A percentile compares a stretch with the other conserved stretches of the same genome.
Evolutionary conservation across 495 filamentous ascomycete genomes (phyloP).

Genomic region (Neurospora sp.): DNA sequence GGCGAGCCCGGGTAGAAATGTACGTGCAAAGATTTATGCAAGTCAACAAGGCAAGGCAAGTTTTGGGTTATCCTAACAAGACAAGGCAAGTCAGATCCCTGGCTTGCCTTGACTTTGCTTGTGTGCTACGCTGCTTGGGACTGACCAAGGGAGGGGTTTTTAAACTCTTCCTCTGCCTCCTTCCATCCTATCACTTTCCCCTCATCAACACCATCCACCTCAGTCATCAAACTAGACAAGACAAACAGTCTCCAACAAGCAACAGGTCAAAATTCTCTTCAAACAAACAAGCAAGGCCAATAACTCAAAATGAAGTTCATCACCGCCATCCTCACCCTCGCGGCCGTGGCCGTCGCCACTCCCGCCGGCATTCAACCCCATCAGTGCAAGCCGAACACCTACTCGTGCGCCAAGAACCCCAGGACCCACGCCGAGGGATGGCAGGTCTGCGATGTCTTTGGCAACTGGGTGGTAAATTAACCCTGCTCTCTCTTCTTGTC

Average conservation of each 20-base stretch:
- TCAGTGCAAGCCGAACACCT: constrained; percentile 18
- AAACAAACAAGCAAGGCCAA: neutral
- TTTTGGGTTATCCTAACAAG: no score
- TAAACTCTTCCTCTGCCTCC: neutral
- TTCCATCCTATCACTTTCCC: neutral
- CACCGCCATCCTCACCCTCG: constrained; percentile 10
- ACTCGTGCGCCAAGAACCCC: constrained; percentile 13
- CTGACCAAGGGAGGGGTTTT: neutral
- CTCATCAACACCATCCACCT: neutral
- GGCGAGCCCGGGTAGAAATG: no score
- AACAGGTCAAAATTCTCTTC: neutral
- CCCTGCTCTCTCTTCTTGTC: neutral
- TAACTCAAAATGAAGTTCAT: constrained; percentile 16
- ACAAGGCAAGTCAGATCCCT: no score
- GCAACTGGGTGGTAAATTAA: constrained; percentile 17
- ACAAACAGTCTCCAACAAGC: neutral
- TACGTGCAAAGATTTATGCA: no score
- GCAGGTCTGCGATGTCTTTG: constrained; percentile 16
- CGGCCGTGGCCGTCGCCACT: constrained; percentile 10
- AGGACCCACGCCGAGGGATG: constrained; percentile 9
- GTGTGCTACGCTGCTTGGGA: no score
- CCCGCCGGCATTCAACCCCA: neutral
- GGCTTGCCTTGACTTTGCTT: no score
- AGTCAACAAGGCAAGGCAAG: no score
- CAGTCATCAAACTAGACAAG: neutral